A percentile compares a stretch with the other conserved stretches of the same genome.
Conservation (phyloP, 176 grass and related monocot genomes). For the Hsuehochloa calcarea region DNA sequence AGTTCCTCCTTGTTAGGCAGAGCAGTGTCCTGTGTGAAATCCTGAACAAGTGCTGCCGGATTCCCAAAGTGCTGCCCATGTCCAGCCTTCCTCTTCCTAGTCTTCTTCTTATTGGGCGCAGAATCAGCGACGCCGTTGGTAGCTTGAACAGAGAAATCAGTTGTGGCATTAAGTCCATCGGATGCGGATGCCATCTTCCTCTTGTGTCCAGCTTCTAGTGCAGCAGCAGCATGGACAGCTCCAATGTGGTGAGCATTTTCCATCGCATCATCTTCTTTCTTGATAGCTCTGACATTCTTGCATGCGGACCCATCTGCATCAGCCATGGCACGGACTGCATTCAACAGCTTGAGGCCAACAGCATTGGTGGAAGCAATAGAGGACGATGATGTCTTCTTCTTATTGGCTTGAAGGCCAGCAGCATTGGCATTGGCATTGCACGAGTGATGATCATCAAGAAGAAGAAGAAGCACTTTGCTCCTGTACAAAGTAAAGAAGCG, state of each 20-base stretch:
- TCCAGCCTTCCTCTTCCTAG: not conserved
- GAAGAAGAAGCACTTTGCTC: not conserved
- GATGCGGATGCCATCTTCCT: not conserved
- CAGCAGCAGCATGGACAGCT: not conserved
- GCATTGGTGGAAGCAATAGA: no score
- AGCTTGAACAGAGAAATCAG: not conserved
- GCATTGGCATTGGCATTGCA: not conserved
- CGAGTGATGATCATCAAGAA: not conserved
- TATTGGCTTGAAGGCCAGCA: not conserved
- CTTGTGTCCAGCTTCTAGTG: not conserved
- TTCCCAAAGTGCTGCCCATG: constrained; percentile 12
- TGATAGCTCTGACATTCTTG: not conserved
- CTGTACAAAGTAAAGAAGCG: constrained; percentile 17
- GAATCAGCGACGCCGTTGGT: not conserved
- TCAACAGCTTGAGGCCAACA: not conserved
- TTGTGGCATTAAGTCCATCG: not conserved
- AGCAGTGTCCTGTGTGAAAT: constrained; percentile 25
- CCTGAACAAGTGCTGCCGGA: constrained; percentile 43
- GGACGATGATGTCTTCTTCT: no score
- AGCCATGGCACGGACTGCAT: not conserved
- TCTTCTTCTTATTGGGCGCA: not conserved
- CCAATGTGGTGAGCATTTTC: not conserved
- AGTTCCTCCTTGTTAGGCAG: constrained; percentile 60
- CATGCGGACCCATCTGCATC: not conserved
- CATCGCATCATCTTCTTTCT: not conserved